Evolutionary conservation across 2,329 filamentous ascomycete genomes (phyloP).

Genomic region (Aspergillus bombycis): DNA sequence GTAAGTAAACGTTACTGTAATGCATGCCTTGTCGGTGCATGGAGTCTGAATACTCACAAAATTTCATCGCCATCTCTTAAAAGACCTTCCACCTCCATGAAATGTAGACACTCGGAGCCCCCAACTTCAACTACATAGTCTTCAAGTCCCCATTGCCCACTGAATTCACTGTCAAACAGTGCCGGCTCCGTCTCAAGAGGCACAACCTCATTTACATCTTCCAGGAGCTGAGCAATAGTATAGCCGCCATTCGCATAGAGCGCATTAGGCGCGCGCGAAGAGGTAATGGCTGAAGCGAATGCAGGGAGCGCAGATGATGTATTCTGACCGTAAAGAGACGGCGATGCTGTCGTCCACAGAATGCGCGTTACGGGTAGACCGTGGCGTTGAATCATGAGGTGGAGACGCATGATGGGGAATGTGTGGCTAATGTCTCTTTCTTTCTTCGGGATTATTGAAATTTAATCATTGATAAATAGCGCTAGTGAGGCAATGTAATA

Average conservation of each 20-base stretch:
- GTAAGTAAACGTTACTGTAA: background rate
- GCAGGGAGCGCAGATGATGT: conserved; percentile 25
- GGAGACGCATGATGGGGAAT: conserved; percentile 64
- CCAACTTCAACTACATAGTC: conserved; percentile 84
- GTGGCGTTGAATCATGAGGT: conserved; percentile 72
- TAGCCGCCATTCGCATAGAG: conserved; percentile 54
- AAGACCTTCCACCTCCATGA: conserved; percentile 69
- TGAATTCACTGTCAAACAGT: conserved; percentile 34
- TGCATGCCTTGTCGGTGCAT: no score
- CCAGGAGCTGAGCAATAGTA: conserved; percentile 76
- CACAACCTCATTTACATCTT: conserved; percentile 76
- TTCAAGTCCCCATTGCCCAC: conserved; percentile 76
- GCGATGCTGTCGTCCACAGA: conserved; percentile 67
- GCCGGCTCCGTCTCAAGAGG: conserved; percentile 71
- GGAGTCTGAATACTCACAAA: conserved; percentile 57
- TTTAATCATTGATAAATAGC: background rate
- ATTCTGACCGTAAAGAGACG: conserved; percentile 38
- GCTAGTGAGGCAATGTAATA: background rate
- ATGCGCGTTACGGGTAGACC: conserved; percentile 72
- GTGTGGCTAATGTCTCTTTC: background rate
- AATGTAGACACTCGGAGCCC: conserved; percentile 89
- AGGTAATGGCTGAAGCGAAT: conserved; percentile 38
- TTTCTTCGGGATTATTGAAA: background rate
- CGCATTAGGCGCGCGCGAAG: conserved; percentile 38
- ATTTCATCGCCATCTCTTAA: conserved; percentile 84